phyloP scores from a whole-genome alignment of 2,329 filamentous ascomycete species.

The Teratosphaeria viscida region DNA sequence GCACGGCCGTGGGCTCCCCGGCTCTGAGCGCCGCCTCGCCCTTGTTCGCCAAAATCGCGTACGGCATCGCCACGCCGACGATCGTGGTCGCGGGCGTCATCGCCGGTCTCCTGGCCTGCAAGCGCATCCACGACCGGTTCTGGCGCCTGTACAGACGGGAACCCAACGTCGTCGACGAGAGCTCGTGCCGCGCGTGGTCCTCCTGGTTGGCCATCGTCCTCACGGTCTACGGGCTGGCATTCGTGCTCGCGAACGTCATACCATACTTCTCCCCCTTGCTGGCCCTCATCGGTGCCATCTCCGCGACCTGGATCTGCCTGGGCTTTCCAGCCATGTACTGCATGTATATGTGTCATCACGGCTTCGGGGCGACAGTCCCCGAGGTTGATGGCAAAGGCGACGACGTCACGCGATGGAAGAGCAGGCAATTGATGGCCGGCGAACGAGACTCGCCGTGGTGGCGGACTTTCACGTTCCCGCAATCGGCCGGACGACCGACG shows the following conservation, averaged over 20 bases:
- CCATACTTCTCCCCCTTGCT: constrained; percentile 60
- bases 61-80: constrained; percentile 59
- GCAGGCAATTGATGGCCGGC: background rate
- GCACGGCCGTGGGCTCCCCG: constrained; percentile 50
- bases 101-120: constrained; percentile 55
- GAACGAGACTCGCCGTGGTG: background rate
- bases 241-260: constrained; percentile 59
- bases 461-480: background rate
- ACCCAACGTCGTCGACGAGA: constrained; percentile 12
- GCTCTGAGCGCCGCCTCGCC: constrained; percentile 51
- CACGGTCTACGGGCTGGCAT: constrained; percentile 51
- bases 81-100: constrained; percentile 62
- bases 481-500: background rate
- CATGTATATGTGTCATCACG: background rate
- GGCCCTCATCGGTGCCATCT: constrained; percentile 49
- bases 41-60: constrained; percentile 51
- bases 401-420: background rate
- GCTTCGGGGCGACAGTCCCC: background rate
- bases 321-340: background rate
- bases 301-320: constrained; percentile 45
- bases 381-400: background rate
- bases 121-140: constrained; percentile 55
- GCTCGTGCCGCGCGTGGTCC: constrained; percentile 14
- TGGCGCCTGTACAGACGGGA: constrained; percentile 48
- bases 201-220: constrained; percentile 51